Base-by-base conservation (phyloP, 1,284 basidiomycete species). In the Malassezia caprae region DNA sequence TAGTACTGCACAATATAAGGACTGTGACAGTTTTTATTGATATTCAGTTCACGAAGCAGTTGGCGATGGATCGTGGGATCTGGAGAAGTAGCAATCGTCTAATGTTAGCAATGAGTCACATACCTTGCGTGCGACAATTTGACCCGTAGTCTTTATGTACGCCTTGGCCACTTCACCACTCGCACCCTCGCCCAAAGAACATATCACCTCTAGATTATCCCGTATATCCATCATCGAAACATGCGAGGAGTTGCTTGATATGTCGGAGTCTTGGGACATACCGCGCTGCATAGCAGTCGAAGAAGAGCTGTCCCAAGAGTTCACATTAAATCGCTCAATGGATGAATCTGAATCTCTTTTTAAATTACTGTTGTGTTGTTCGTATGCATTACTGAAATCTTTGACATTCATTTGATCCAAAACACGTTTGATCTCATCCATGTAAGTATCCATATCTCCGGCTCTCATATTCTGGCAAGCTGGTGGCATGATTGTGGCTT, bases 151-250 rank as follows among this genome's bases (percentile, higher is more conserved):
- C 68, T 78, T 82, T 75, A 90, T 87, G 65, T 78, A 81, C 41
- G 96, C 93, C 75, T 90, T 87, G 75, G 89, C 84, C 19, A 99
- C 94, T 6, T 90, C 87, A 35, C 94, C 94, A 52, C 91, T 90
- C 19, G 91, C 88, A 34, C 94, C 94, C 73, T 98, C 94, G 12
- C 94, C 94, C 0, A 99, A 78, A 35, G 86, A 79, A 15, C 78
- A 76, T 23, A 91, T 61, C 57, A 85, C 82, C 59, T 88, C 85
- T 37, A 94, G 78, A 60, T 84, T 77, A 44, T 82, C 81, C 28
- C 40, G 27, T 56, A 32, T 41, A 51, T 46, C 52, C 49, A 27
- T 31, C 32, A 21, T 21, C 3, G 37, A 19, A 5, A 39, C n/a
- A 39, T 39, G 37, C 37, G 17, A 19, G 8, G 37, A 39, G n/a